phyloP scores from a whole-genome alignment of 2,329 filamentous ascomycete species.

The Epichloe sibirici region DNA sequence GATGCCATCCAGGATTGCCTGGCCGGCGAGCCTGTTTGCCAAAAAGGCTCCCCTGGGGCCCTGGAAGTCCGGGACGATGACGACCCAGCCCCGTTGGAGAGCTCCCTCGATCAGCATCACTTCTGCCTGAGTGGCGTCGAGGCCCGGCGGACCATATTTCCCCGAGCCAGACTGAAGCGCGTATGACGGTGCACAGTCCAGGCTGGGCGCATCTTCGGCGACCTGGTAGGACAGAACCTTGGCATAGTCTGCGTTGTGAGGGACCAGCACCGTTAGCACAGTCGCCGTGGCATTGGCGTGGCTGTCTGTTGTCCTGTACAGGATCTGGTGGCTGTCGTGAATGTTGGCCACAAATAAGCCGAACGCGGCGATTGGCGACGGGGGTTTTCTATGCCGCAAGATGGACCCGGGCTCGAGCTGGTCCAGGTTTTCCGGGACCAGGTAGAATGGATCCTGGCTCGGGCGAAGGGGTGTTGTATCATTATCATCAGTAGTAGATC shows the following conservation, averaged over 20 bases:
- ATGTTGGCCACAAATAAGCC: conserved; percentile 6
- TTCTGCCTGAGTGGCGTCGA: conserved; percentile 15
- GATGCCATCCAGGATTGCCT: conserved; percentile 31
- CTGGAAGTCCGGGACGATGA: conserved; percentile 35
- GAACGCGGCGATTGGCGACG: conserved; percentile 12
- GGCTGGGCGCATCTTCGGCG: conserved; percentile 25
- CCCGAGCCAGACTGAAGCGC: conserved; percentile 11
- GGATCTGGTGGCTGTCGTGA: conserved; percentile 19
- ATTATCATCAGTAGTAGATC: background rate
- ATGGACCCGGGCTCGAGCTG: conserved; percentile 11
- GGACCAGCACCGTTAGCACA: conserved; percentile 26
- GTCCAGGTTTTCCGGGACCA: conserved; percentile 8
- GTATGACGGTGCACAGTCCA: conserved; percentile 21
- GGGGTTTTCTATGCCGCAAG: conserved; percentile 11
- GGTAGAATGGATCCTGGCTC: conserved; percentile 1
- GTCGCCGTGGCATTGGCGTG: conserved; percentile 22
- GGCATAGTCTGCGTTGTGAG: conserved; percentile 16
- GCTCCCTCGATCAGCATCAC: conserved; percentile 12
- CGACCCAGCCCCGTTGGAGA: conserved; percentile 32
- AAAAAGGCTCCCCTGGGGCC: conserved; percentile 31
- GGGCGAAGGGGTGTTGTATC: background rate
- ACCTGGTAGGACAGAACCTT: conserved; percentile 30
- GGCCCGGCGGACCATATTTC: conserved; percentile 17
- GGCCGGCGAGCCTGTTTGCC: conserved; percentile 26
- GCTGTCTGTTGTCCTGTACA: conserved; percentile 27